Base-by-base conservation (phyloP, 257 asterid genomes). In the Galeopsis tetrahit region DNA sequence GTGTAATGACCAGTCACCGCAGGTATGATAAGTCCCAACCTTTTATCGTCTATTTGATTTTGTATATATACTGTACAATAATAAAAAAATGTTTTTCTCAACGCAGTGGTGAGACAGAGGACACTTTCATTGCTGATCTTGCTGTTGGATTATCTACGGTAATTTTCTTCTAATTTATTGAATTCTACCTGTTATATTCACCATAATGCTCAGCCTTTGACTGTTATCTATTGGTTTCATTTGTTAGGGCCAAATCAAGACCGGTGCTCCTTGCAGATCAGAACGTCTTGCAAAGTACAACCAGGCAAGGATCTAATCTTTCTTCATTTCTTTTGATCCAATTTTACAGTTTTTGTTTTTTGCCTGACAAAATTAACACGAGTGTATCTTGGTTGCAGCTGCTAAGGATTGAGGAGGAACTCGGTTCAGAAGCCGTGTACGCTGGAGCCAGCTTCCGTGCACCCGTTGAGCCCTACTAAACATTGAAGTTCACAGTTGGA, bases 1-100 rank as follows among this genome's bases (percentile, higher is more conserved):
- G 99, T 68, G 98, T 91, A 21, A 94, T 94, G 99, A 85, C 99
- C 82, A 94, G 99, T 73, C 99, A 94, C 84, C 97, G 99, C 80
- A 90, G 96, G 96, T 92, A 78, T 32, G 63, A 33, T 70, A 35
- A 49, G 39, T 33, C 38, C 52, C 52, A 46, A 32, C 35, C 56
- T 53, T 32, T n/a, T 53, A n/a, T 10, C 10, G 28, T 56, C n/a
- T 13, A 15, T 1, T 33, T 32, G 5, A 17, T 5, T n/a, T 11
- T 60, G 52, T 32, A 13, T 13, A 4, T 32, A 13, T 13, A 4
- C 1, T 59, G 14, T 35, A 9, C 13, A 15, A 28, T 33, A 57
- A 56, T 63, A 15, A 69, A 67, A 34, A 11, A 21, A 3, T 32
- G 63, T 39, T 21, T 9, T 79, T 70, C 35, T 70, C 31, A 13